These are phyloP conservation scores for Solidago caesia DNA, from an alignment of 129 eudicot genomes.

Conservation along the genomic window DNA sequence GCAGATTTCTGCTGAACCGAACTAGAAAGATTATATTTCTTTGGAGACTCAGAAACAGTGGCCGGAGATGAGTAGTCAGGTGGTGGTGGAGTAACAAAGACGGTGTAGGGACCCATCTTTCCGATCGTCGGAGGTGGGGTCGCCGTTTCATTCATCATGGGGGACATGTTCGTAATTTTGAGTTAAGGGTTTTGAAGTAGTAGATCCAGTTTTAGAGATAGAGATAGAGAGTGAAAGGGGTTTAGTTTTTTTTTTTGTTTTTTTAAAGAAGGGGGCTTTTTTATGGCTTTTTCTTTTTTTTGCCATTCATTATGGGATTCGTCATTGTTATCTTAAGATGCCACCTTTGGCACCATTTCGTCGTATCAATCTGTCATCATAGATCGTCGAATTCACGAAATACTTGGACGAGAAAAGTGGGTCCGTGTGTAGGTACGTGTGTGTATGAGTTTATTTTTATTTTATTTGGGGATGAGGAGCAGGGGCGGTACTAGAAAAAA, in stretches of 20 bases:
- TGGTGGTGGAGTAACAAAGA: slow-evolving; percentile 65
- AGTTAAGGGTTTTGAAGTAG: slow-evolving; percentile 5
- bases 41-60: slow-evolving; percentile 29
- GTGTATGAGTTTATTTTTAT: too few relatives aligned
- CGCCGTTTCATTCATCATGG: slow-evolving; percentile 44
- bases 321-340: too few relatives aligned
- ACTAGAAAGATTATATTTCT: not conserved
- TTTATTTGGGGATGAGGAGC: too few relatives aligned
- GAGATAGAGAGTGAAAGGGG: slow-evolving; percentile 7
- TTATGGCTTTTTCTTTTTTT: not conserved
- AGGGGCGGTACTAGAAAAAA: too few relatives aligned
- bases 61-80: slow-evolving; percentile 12
- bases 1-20: slow-evolving; percentile 25
- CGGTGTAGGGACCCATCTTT: slow-evolving; percentile 90
- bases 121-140: slow-evolving; percentile 80
- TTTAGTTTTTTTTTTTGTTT: slow-evolving; percentile 14
- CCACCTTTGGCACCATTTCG: too few relatives aligned
- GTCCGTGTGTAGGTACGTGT: too few relatives aligned
- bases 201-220: slow-evolving; percentile 7
- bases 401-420: too few relatives aligned
- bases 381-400: too few relatives aligned
- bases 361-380: too few relatives aligned
- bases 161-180: slow-evolving; percentile 35
- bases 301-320: too few relatives aligned
- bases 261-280: not conserved